A percentile compares a stretch with the other conserved stretches of the same genome.
phyloP scores from a whole-genome alignment of 345 rosid species.

The Eucalyptus sp. region DNA sequence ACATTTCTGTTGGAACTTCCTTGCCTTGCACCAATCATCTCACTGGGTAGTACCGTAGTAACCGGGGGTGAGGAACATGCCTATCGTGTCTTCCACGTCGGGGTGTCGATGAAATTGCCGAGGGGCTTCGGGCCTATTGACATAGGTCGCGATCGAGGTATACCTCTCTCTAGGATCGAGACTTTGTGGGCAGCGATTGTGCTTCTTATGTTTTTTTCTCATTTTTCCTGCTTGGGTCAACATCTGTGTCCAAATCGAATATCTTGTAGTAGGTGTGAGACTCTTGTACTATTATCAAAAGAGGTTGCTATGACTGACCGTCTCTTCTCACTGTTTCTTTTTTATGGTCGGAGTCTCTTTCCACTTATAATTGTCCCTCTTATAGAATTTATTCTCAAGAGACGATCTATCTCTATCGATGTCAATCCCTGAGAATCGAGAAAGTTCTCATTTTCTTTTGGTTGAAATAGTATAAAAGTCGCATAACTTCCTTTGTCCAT shows the following conservation, averaged over 20 bases:
- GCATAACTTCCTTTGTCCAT: background rate
- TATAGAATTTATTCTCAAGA: background rate
- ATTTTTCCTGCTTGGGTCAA: background rate
- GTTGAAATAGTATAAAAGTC: background rate
- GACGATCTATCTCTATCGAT: background rate
- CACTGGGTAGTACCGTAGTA: background rate
- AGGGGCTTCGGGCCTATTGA: background rate
- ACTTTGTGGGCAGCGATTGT: background rate
- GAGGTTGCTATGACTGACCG: accelerated
- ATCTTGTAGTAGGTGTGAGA: accelerated
- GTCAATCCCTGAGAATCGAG: background rate
- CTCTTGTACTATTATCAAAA: background rate
- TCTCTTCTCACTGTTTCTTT: background rate
- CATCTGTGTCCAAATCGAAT: background rate
- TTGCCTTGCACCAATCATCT: background rate
- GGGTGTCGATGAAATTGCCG: background rate
- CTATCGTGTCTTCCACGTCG: background rate
- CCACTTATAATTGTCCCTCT: background rate
- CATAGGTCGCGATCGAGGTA: background rate
- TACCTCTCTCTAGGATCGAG: background rate
- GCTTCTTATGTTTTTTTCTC: background rate
- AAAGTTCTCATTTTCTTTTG: background rate
- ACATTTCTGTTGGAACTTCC: background rate
- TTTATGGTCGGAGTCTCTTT: background rate
- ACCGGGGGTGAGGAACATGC: background rate